Percentiles rank a stretch among this genome's conserved stretches.
Evolutionary conservation across 169 alveolate species (phyloP).

Genomic region (Babesia caballi): DNA sequence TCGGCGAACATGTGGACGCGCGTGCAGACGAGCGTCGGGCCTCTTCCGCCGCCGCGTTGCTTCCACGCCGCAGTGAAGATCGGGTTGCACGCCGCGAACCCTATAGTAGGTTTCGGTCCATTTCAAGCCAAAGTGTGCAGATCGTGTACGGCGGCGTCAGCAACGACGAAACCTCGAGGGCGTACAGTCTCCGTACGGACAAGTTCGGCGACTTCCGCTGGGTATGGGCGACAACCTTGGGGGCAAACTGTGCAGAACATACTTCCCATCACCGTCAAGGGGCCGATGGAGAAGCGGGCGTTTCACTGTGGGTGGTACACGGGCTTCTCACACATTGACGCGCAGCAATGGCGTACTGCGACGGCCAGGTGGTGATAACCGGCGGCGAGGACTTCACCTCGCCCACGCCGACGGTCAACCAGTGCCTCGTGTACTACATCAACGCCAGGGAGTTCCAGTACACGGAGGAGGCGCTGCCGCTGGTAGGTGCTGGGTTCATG

Average conservation of each 20-base stretch:
- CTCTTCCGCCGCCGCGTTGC: constrained; percentile 53
- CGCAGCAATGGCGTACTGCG: constrained; percentile 34
- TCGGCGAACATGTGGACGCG: constrained; percentile 30
- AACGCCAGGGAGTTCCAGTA: constrained; percentile 36
- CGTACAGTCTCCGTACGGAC: constrained; percentile 19
- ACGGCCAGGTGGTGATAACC: constrained; percentile 29
- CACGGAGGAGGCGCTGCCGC: constrained; percentile 30
- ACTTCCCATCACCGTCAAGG: constrained; percentile 41
- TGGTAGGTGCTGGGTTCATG: constrained; percentile 36
- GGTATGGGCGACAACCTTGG: background rate
- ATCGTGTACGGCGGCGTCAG: constrained; percentile 54
- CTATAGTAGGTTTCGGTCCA: constrained; percentile 14
- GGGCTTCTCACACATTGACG: too few relatives aligned
- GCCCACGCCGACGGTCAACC: constrained; percentile 3
- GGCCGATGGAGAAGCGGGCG: constrained; percentile 43
- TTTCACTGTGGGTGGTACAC: constrained; percentile 26
- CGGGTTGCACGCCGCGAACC: constrained; percentile 40
- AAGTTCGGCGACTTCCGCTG: constrained; percentile 13
- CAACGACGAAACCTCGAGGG: background rate
- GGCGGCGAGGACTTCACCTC: constrained; percentile 54
- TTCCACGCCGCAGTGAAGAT: constrained; percentile 50
- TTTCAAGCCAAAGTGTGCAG: background rate
- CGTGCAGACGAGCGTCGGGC: constrained; percentile 16
- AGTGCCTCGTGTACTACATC: constrained; percentile 25
- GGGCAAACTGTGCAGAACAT: constrained; percentile 1